Evolutionary conservation across 2,329 filamentous ascomycete genomes (phyloP).

Genomic region (Fusarium denticulatum): DNA sequence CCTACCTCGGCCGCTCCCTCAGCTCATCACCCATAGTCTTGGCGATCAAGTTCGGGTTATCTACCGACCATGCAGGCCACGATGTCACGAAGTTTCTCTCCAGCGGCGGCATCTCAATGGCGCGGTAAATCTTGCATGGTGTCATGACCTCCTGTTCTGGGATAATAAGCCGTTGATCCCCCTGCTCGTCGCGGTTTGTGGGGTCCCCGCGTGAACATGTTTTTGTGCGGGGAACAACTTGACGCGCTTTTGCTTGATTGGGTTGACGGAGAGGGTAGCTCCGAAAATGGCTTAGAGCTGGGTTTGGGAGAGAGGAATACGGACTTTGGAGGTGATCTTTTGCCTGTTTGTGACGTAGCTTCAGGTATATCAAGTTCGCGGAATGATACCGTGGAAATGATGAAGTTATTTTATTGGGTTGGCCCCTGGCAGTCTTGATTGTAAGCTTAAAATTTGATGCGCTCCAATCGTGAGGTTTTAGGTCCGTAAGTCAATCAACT

Average conservation of each 20-base stretch:
- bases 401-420: background rate
- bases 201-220: conserved; percentile 18
- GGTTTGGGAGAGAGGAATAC: background rate
- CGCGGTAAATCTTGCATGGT: conserved; percentile 7
- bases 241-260: conserved; percentile 9
- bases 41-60: conserved; percentile 7
- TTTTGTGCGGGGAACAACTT: conserved; percentile 12
- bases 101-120: conserved; percentile 13
- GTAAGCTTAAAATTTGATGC: background rate
- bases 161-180: background rate
- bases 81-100: background rate
- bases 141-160: conserved; percentile 11
- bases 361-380: background rate
- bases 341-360: conserved; percentile 7
- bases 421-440: background rate
- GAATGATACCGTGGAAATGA: background rate
- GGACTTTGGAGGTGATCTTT: background rate
- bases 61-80: conserved; percentile 1
- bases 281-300: background rate
- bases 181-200: conserved; percentile 5
- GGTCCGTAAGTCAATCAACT: accelerated
- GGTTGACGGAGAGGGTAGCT: conserved; percentile 7
- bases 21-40: background rate
- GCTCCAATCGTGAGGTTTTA: background rate
- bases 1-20: background rate